phyloP scores from a whole-genome alignment of 1,284 basidiomycete genomes.

The Leccinum fuscescens region DNA sequence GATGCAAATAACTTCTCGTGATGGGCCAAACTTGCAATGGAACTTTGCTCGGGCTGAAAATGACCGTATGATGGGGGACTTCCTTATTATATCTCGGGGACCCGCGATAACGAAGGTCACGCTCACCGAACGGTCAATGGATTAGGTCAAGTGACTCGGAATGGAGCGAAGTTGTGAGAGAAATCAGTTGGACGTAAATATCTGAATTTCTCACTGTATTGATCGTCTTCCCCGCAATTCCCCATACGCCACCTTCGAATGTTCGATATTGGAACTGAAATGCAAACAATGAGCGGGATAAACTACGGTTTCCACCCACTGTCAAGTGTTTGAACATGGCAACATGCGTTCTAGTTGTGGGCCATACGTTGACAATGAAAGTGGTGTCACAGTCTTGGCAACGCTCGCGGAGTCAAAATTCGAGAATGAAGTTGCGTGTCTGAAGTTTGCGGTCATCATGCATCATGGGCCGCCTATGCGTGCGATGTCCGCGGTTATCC shows the following conservation, averaged over 20 bases:
- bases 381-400: neutral
- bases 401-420: neutral
- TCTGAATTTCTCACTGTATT: neutral
- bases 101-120: conserved; percentile 3
- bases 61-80: neutral
- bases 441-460: neutral
- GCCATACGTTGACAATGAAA: neutral
- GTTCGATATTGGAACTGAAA: neutral
- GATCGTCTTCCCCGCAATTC: neutral
- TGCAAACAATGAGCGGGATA: too few species aligned
- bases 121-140: neutral
- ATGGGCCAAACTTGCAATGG: neutral
- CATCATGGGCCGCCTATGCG: neutral
- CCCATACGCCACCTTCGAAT: neutral
- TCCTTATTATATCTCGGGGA: conserved; percentile 6
- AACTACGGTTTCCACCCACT: neutral
- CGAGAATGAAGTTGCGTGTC: neutral
- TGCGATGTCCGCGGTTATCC: neutral
- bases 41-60: neutral
- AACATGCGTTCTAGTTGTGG: neutral
- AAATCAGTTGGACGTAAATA: neutral
- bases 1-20: conserved; percentile 1
- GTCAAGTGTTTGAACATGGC: neutral
- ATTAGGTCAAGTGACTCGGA: neutral
- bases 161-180: neutral